Evolutionary conservation across 1,284 basidiomycete genomes (phyloP).

Genomic region (Cutaneotrichosporon spelunceum): DNA sequence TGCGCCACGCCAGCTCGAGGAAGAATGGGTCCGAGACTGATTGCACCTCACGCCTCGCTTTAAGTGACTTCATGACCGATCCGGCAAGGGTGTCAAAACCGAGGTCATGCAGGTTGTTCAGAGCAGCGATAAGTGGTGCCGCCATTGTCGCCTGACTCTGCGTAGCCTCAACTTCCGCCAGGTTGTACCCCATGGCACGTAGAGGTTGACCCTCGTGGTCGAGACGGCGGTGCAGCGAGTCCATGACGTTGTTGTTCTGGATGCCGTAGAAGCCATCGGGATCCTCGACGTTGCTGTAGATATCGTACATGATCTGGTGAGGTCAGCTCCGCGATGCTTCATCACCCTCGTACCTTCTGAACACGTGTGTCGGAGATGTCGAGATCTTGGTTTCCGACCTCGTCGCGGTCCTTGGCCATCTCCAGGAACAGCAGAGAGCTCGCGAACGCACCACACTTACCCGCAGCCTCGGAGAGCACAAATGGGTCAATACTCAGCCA

Average conservation of each 20-base stretch:
- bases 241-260: slow-evolving; percentile 66
- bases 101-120: slow-evolving; percentile 75
- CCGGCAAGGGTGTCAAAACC: slow-evolving; percentile 78
- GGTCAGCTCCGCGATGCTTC: slow-evolving; percentile 18
- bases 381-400: slow-evolving; percentile 17
- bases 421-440: slow-evolving; percentile 88
- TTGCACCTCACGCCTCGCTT: slow-evolving; percentile 8
- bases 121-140: slow-evolving; percentile 54
- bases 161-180: slow-evolving; percentile 70
- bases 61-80: slow-evolving; percentile 36
- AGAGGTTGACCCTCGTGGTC: slow-evolving; percentile 92
- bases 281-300: slow-evolving; percentile 92
- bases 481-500: slow-evolving; percentile 80
- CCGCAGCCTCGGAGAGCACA: slow-evolving; percentile 69
- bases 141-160: neutral
- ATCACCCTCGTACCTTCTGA: slow-evolving; percentile 32
- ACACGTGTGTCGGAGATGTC: slow-evolving; percentile 24
- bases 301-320: slow-evolving; percentile 69
- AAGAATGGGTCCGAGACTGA: slow-evolving; percentile 57
- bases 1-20: slow-evolving; percentile 82
- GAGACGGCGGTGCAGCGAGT: slow-evolving; percentile 75
- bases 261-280: slow-evolving; percentile 98
- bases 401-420: slow-evolving; percentile 60
- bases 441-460: slow-evolving; percentile 75
- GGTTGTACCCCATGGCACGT: slow-evolving; percentile 83